A percentile compares a stretch with the other conserved stretches of the same genome.
Conservation (phyloP, 2,329 filamentous ascomycete species). For the Fusarium anguioides region DNA sequence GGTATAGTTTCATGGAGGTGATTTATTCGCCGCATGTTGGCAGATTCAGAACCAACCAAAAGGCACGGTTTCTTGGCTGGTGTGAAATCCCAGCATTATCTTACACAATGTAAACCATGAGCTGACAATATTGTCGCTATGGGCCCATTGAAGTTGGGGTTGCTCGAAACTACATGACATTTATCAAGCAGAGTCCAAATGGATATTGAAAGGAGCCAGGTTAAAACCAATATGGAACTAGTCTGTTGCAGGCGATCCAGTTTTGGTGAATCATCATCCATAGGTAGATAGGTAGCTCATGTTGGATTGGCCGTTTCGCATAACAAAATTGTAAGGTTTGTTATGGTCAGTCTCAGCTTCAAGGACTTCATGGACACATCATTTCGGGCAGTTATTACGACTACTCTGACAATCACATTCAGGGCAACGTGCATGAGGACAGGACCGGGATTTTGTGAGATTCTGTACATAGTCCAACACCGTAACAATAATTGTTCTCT, state of each 20-base stretch:
- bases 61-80: slow-evolving; percentile 33
- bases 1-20: slow-evolving; percentile 17
- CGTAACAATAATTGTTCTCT: not conserved
- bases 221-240: slow-evolving; percentile 23
- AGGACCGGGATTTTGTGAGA: slow-evolving; percentile 3
- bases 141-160: slow-evolving; percentile 11
- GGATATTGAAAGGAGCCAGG: slow-evolving; percentile 10
- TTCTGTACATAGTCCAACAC: not conserved
- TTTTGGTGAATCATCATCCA: slow-evolving; percentile 23
- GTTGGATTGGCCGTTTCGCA: slow-evolving; percentile 12
- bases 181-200: slow-evolving; percentile 17
- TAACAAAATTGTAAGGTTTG: slow-evolving; percentile 12
- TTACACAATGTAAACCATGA: slow-evolving; percentile 37
- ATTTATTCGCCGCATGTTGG: slow-evolving; percentile 19
- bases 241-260: slow-evolving; percentile 12
- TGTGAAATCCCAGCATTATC: slow-evolving; percentile 37
- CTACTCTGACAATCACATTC: not conserved
- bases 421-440: slow-evolving; percentile 3
- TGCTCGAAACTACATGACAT: slow-evolving; percentile 34
- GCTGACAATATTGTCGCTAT: slow-evolving; percentile 39
- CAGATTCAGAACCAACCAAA: slow-evolving; percentile 23
- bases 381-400: slow-evolving; percentile 12
- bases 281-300: no score
- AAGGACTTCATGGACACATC: slow-evolving; percentile 27
- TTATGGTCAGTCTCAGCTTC: slow-evolving; percentile 8